Percentiles rank a stretch among this genome's conserved stretches.
Conservation (phyloP, 2,329 filamentous ascomycete species). For the Beauveria scarabaeidicola region DNA sequence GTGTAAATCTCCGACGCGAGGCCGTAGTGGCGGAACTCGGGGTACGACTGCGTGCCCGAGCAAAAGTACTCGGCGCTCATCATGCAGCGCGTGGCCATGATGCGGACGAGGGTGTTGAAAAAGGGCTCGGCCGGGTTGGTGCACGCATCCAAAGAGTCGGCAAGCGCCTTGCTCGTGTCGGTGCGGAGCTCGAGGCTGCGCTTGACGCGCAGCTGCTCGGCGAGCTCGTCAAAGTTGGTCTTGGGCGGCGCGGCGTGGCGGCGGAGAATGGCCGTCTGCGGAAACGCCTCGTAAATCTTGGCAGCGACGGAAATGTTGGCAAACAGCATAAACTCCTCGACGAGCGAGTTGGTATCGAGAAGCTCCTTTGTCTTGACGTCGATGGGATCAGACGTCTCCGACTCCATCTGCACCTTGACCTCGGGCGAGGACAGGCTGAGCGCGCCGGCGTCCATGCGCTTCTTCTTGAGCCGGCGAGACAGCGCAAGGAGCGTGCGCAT, state of each 20-base stretch:
- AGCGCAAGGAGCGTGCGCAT: conserved; percentile 82
- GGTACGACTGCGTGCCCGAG: conserved; percentile 83
- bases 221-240: conserved; percentile 91
- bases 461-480: conserved; percentile 87
- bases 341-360: conserved; percentile 91
- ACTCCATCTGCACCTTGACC: conserved; percentile 90
- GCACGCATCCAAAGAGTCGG: conserved; percentile 82
- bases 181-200: conserved; percentile 69
- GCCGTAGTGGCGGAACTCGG: conserved; percentile 95
- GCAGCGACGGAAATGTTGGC: conserved; percentile 91
- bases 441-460: conserved; percentile 92
- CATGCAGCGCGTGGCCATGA: conserved; percentile 98
- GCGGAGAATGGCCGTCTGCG: conserved; percentile 87
- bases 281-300: conserved; percentile 85
- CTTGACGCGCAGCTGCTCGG: conserved; percentile 84
- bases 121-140: conserved; percentile 75
- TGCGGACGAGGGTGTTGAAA: conserved; percentile 96
- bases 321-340: conserved; percentile 98
- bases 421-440: conserved; percentile 96
- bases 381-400: conserved; percentile 89
- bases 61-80: conserved; percentile 98
- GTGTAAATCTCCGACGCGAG: conserved; percentile 96
- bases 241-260: conserved; percentile 88
- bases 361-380: conserved; percentile 94
- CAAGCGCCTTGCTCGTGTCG: conserved; percentile 86